phyloP scores from a whole-genome alignment of 2,329 filamentous ascomycete genomes.

The Arthrocladium fulminans region DNA sequence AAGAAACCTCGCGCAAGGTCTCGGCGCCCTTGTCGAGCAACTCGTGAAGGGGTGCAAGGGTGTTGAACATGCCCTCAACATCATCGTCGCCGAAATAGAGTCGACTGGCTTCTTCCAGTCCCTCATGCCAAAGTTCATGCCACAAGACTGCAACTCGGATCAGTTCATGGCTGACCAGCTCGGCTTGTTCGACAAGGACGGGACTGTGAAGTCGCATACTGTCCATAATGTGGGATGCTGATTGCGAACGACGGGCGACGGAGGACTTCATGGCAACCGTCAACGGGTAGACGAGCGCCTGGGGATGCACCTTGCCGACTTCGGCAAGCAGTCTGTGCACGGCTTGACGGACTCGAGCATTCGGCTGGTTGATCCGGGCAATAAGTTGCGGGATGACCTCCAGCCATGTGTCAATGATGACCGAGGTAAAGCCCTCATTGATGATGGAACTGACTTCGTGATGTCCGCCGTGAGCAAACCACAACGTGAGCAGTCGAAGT shows the following conservation, averaged over 20 bases:
- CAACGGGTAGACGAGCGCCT: slow-evolving; percentile 91
- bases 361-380: slow-evolving; percentile 93
- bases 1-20: slow-evolving; percentile 91
- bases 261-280: slow-evolving; percentile 98
- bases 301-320: slow-evolving; percentile 87
- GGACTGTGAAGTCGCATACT: slow-evolving; percentile 94
- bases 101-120: slow-evolving; percentile 87
- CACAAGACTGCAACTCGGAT: slow-evolving; percentile 94
- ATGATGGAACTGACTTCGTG: slow-evolving; percentile 81
- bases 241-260: slow-evolving; percentile 71
- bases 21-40: slow-evolving; percentile 85
- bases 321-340: slow-evolving; percentile 89
- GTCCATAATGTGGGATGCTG: slow-evolving; percentile 91
- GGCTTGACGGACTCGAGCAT: slow-evolving; percentile 74
- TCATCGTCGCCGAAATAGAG: slow-evolving; percentile 97
- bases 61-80: slow-evolving; percentile 93
- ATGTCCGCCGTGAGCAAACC: slow-evolving; percentile 89
- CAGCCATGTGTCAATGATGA: slow-evolving; percentile 96
- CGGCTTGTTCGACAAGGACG: slow-evolving; percentile 86
- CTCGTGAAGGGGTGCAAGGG: slow-evolving; percentile 80
- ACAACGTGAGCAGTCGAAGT: slow-evolving; percentile 80
- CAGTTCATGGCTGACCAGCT: slow-evolving; percentile 88
- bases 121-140: slow-evolving; percentile 99
- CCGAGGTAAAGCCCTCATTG: slow-evolving; percentile 78
- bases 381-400: slow-evolving; percentile 97